A percentile compares a stretch with the other conserved stretches of the same genome.
phyloP scores from a whole-genome alignment of 2,329 filamentous ascomycete genomes.

The Pyrenochaeta sp. region DNA sequence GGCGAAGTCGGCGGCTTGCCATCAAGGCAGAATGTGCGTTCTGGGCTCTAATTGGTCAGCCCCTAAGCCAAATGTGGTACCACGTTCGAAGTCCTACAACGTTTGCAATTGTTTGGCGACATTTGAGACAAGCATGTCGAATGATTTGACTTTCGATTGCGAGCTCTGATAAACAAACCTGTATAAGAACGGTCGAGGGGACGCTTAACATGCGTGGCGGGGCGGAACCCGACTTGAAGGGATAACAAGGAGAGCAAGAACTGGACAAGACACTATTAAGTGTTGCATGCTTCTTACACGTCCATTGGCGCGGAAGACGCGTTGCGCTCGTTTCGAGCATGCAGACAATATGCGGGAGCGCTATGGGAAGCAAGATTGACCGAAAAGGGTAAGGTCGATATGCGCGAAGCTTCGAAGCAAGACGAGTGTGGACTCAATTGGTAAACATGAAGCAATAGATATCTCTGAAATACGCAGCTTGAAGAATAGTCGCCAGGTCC shows the following conservation, averaged over 20 bases:
- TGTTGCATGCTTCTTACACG: not conserved
- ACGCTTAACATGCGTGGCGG: not conserved
- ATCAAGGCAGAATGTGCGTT: slow-evolving; percentile 24
- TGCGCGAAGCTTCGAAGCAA: slow-evolving; percentile 23
- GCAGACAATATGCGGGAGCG: slow-evolving; percentile 42
- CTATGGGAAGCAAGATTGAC: slow-evolving; percentile 31
- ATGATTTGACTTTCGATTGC: slow-evolving; percentile 10
- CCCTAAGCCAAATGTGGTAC: slow-evolving; percentile 22
- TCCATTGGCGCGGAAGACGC: slow-evolving; percentile 29
- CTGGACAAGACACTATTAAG: not conserved
- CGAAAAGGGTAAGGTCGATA: slow-evolving; percentile 25
- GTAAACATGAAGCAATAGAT: slow-evolving; percentile 22
- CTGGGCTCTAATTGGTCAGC: slow-evolving; percentile 34
- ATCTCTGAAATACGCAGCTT: slow-evolving; percentile 23
- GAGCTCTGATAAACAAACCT: too few relatives aligned
- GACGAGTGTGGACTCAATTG: slow-evolving; percentile 24
- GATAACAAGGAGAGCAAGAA: not conserved
- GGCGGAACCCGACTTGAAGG: not conserved
- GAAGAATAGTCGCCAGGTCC: slow-evolving; percentile 26
- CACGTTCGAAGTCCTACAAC: slow-evolving; percentile 37
- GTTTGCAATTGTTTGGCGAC: slow-evolving; percentile 24
- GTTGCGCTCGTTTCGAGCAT: slow-evolving; percentile 28
- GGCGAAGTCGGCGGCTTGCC: slow-evolving; percentile 38
- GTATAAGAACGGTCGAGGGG: not conserved
- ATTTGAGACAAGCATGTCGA: slow-evolving; percentile 21